These are phyloP conservation scores for Hypoxylon perforatum DNA, from an alignment of 495 filamentous ascomycete genomes.

Conservation along the genomic window DNA sequence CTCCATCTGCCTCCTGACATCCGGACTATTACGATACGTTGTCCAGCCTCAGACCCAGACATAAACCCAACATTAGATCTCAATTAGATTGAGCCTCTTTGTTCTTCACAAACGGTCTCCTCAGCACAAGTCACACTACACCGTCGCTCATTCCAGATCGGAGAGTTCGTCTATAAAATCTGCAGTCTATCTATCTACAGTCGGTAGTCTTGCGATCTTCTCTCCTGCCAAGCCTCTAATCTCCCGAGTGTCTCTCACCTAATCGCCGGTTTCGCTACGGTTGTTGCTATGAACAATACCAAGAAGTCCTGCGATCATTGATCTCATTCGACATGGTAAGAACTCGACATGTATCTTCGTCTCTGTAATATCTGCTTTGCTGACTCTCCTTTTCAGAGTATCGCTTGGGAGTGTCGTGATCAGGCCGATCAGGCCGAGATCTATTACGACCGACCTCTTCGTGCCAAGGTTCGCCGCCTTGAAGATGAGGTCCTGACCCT, in stretches of 20 bases:
- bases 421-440: conserved; percentile 54
- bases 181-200: not conserved
- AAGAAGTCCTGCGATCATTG: conserved; percentile 2
- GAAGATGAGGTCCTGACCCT: conserved; percentile 50
- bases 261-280: not conserved
- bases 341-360: not conserved
- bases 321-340: conserved; percentile 33
- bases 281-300: conserved; percentile 18
- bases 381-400: conserved; percentile 24
- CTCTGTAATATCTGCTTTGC: conserved; percentile 2
- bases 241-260: not conserved
- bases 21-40: too few species aligned
- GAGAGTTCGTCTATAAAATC: not conserved
- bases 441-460: conserved; percentile 53
- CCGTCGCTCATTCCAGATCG: not conserved
- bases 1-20: too few species aligned
- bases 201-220: not conserved
- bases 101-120: conserved; percentile 5
- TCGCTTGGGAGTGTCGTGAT: conserved; percentile 56
- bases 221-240: not conserved
- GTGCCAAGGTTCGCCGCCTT: conserved; percentile 47
- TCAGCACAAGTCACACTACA: conserved; percentile 2
- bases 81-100: conserved; percentile 24
- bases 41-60: conserved; percentile 6
- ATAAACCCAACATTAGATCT: conserved; percentile 2